A percentile compares a stretch with the other conserved stretches of the same genome.
Conservation (phyloP, 2,329 filamentous ascomycete genomes). For the Aspergillus sergii region DNA sequence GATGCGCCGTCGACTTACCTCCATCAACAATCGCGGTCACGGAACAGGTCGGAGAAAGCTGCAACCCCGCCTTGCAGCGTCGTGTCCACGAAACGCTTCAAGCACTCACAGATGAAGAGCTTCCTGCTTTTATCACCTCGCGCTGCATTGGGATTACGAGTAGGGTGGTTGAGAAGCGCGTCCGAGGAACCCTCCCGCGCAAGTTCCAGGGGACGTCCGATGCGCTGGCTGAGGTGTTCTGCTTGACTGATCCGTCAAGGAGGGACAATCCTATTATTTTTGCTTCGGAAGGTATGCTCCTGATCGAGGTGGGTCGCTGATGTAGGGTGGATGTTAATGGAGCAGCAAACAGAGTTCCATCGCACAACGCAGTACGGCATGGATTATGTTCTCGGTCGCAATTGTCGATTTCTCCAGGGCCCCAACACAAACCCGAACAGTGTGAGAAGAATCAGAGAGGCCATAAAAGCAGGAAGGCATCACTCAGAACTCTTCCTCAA, state of each 20-base stretch:
- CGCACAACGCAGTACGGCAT: conserved; percentile 75
- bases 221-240: conserved; percentile 75
- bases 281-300: conserved; percentile 66
- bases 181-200: conserved; percentile 67
- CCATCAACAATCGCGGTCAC: conserved; percentile 62
- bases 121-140: conserved; percentile 72
- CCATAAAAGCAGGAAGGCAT: conserved; percentile 65
- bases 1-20: conserved; percentile 55
- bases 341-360: conserved; percentile 62
- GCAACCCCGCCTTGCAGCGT: conserved; percentile 62
- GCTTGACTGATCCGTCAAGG: conserved; percentile 72
- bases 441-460: conserved; percentile 63
- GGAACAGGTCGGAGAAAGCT: conserved; percentile 52
- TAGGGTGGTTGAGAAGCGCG: conserved; percentile 66
- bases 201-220: conserved; percentile 71
- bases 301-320: too few relatives aligned
- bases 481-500: conserved; percentile 76
- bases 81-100: conserved; percentile 68
- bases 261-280: conserved; percentile 77
- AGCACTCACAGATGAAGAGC: conserved; percentile 65
- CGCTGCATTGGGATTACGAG: conserved; percentile 71
- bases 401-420: conserved; percentile 78
- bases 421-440: conserved; percentile 69
- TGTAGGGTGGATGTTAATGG: background rate
- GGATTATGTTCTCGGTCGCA: conserved; percentile 72